These are phyloP conservation scores for Fusarium nelsonii DNA, from an alignment of 2,329 filamentous ascomycete genomes.

Conservation along the genomic window DNA sequence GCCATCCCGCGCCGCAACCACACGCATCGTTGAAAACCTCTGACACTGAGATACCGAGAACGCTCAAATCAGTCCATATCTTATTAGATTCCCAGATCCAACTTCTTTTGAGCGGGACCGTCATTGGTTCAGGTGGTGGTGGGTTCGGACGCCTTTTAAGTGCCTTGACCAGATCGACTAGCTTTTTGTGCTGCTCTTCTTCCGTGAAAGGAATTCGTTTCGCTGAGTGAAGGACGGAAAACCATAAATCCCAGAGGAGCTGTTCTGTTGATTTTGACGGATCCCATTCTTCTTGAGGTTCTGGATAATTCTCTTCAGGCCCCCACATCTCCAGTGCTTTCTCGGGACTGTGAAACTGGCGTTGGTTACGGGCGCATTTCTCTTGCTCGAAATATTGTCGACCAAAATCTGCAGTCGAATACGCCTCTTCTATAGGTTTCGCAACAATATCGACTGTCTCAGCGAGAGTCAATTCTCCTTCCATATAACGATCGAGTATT, in stretches of 20 bases:
- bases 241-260: constrained; percentile 3
- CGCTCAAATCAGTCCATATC: background rate
- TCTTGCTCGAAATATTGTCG: background rate
- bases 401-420: constrained; percentile 8
- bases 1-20: constrained; percentile 23
- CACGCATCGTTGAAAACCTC: constrained; percentile 11
- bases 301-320: background rate
- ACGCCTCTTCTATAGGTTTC: background rate
- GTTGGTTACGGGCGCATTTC: background rate
- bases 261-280: background rate
- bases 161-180: background rate
- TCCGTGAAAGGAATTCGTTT: background rate
- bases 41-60: background rate
- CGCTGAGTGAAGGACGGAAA: background rate
- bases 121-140: constrained; percentile 10
- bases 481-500: background rate
- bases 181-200: rapidly evolving
- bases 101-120: background rate
- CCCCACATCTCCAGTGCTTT: constrained; percentile 18
- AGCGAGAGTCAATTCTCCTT: rapidly evolving
- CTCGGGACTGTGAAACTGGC: background rate
- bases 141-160: constrained; percentile 5
- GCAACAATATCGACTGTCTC: background rate
- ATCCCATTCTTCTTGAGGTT: background rate
- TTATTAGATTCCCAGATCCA: constrained; percentile 7